Base-by-base conservation (phyloP, 768 basidiomycete genomes). In the Russula sp. region DNA sequence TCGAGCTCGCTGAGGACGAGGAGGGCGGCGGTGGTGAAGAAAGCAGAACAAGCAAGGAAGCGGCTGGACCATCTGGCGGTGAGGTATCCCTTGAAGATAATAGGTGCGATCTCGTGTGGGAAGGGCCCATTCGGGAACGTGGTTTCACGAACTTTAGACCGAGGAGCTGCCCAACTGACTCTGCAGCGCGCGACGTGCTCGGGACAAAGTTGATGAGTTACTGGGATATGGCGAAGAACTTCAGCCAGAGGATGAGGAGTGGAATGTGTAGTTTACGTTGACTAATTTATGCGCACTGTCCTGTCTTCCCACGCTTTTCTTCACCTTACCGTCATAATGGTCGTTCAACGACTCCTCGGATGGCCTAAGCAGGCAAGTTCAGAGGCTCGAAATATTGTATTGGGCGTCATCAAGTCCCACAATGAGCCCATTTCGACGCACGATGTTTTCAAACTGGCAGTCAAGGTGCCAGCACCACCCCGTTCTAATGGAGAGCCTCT, bases 141-240 rank as follows among this genome's bases (percentile, higher is more conserved):
- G 80, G 83, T 57, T 98, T 94, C 76, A 86, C 75, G 71, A 77
- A 77, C 60, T 98, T 97, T 76, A 90, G 86, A 72, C 87, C 89
- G 38, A 88, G 84, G 78, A 85, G 81, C 59, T 92, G 90, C 69
- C 90, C 90, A 34, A 91, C 90, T 0, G 97, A 99, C 73, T 76
- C 82, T 26, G 81, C 86, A 42, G 96, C 93, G 14, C 91, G 90
- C 76, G 95, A 97, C 69, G 80, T 84, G 56, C 79, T 98, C 30
- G 95, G 95, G 1, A 81, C 84, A 63, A 93, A 87, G 80, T 74
- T 94, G 75, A 87, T 87, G 54, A 91, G 92, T 0, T 90, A 94
- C 73, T 98, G 95, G 95, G 96, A 98, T 74, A 83, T 91, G 75
- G 87, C 93, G 32, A 97, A 94, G 84, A 89, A 90, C 71, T 92